Evolutionary conservation across 2,329 filamentous ascomycete genomes (phyloP).

Genomic region (Cryphonectria radicalis): DNA sequence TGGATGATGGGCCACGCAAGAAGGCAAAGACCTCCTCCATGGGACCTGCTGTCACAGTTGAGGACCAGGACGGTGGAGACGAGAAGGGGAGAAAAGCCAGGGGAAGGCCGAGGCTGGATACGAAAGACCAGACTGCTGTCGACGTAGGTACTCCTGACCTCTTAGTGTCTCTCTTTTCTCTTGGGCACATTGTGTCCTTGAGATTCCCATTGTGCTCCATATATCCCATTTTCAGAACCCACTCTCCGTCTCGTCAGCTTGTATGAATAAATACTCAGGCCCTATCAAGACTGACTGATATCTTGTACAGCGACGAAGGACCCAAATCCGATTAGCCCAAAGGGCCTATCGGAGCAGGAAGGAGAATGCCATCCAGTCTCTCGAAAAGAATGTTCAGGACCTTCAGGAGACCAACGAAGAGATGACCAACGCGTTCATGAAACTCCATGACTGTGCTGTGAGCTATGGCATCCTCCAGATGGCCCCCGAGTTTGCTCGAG

Average conservation of each 20-base stretch:
- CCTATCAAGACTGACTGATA: constrained; percentile 31
- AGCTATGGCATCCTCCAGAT: constrained; percentile 60
- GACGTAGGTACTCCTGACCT: constrained; percentile 63
- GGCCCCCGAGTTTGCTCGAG: constrained; percentile 59
- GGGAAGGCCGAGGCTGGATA: constrained; percentile 75
- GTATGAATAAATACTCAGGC: constrained; percentile 5
- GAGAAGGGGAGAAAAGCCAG: constrained; percentile 64
- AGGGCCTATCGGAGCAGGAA: constrained; percentile 84
- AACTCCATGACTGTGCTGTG: constrained; percentile 66
- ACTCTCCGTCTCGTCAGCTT: neutral
- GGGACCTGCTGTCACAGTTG: neutral
- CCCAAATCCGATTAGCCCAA: constrained; percentile 86
- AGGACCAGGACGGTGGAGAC: constrained; percentile 37
- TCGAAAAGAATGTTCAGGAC: constrained; percentile 71
- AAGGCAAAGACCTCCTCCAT: constrained; percentile 22
- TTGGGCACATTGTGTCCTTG: neutral
- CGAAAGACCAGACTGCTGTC: constrained; percentile 75
- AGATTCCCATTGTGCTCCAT: neutral
- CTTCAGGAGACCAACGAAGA: constrained; percentile 72
- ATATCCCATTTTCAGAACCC: neutral
- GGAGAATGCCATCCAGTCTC: constrained; percentile 75
- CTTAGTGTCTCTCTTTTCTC: neutral
- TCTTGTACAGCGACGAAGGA: constrained; percentile 69
- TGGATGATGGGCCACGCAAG: constrained; percentile 33
- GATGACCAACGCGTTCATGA: constrained; percentile 73